Conservation (phyloP, 2,329 filamentous ascomycete genomes). For the Sarocladium kiliense region DNA sequence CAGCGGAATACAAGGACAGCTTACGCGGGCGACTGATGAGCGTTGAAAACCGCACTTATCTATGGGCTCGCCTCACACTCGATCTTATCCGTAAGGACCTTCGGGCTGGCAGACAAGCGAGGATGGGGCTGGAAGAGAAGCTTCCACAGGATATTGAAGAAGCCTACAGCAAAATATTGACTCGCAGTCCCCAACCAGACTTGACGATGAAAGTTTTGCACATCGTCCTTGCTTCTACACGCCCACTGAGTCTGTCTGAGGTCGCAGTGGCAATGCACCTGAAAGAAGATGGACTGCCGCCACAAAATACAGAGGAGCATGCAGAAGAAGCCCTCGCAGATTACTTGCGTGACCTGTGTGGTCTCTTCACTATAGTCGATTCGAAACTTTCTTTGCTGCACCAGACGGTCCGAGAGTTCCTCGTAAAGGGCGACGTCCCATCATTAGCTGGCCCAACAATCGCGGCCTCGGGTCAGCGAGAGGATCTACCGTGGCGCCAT, state of each 20-base stretch:
- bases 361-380: conserved; percentile 25
- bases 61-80: conserved; percentile 20
- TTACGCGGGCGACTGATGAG: conserved; percentile 11
- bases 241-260: conserved; percentile 18
- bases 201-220: conserved; percentile 16
- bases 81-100: conserved; percentile 13
- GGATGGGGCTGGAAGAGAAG: too few relatives aligned
- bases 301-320: not conserved
- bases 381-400: conserved; percentile 22
- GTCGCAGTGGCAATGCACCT: conserved; percentile 16
- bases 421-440: conserved; percentile 11
- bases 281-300: not conserved
- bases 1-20: conserved; percentile 11
- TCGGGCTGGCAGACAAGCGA: conserved; percentile 9
- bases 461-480: not conserved
- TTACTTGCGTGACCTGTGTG: conserved; percentile 20
- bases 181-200: not conserved
- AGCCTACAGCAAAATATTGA: conserved; percentile 21
- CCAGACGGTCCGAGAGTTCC: conserved; percentile 26
- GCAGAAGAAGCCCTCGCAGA: conserved; percentile 7
- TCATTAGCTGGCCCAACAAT: too few relatives aligned
- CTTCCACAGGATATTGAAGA: conserved; percentile 18
- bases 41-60: conserved; percentile 18
- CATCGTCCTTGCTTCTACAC: conserved; percentile 18
- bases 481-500: not conserved